Conservation (phyloP, 2,329 filamentous ascomycete species). For the Neonectria sp. region DNA sequence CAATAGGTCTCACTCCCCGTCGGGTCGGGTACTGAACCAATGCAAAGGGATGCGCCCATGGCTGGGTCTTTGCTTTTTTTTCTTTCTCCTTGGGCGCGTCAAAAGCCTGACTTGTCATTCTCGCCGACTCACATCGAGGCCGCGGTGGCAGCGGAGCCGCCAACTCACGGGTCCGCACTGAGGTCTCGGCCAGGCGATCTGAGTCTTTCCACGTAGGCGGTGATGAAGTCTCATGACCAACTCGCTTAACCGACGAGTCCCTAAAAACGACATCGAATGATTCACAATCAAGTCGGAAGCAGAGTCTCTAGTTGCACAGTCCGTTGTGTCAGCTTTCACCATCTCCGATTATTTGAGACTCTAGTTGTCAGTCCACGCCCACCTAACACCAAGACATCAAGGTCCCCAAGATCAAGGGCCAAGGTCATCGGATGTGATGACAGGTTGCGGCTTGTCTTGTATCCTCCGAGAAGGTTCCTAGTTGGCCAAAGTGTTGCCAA, state of each 20-base stretch:
- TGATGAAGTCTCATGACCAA: not conserved
- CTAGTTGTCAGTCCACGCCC: not conserved
- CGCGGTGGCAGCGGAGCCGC: not conserved
- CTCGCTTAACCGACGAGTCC: not conserved
- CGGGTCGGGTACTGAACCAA: not conserved
- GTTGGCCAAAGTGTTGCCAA: not conserved
- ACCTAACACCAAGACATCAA: not conserved
- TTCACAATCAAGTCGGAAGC: not conserved
- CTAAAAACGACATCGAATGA: not conserved
- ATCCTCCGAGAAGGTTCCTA: not conserved
- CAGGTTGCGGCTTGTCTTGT: not conserved
- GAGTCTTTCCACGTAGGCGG: not conserved
- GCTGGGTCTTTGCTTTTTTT: not conserved
- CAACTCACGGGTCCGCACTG: not conserved
- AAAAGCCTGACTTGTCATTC: not conserved
- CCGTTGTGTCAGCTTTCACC: not conserved
- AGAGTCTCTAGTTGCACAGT: not conserved
- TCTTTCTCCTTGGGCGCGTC: not conserved
- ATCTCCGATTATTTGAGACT: not conserved
- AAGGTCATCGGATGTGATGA: not conserved
- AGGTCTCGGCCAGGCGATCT: not conserved
- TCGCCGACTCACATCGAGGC: not conserved
- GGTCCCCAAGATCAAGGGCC: not conserved
- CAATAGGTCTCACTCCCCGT: not conserved
- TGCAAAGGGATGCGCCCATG: not conserved